These are phyloP conservation scores for Starmerella floricola DNA, from an alignment of 805 yeast species.

Conservation along the genomic window DNA sequence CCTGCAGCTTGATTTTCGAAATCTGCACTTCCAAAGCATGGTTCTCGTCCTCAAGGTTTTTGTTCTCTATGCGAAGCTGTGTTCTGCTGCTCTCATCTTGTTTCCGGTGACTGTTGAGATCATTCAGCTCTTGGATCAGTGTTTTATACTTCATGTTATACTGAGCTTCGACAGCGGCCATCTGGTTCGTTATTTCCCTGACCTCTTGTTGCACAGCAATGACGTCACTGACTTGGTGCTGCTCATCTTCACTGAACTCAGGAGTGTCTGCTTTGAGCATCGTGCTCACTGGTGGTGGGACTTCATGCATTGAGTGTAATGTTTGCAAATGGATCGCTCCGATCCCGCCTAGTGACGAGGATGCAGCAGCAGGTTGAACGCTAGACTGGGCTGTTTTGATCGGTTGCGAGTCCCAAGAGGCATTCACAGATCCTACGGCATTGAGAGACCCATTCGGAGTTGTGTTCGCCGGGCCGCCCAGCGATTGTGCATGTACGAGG, in stretches of 20 bases:
- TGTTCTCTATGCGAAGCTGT: conserved; percentile 29
- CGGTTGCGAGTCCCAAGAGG: too few species aligned
- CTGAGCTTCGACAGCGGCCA: conserved; percentile 7
- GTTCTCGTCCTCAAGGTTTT: conserved; percentile 30
- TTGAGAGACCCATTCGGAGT: too few species aligned
- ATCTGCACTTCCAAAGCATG: conserved; percentile 30
- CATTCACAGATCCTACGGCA: too few species aligned
- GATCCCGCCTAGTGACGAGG: background rate
- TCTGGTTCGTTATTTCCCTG: conserved; percentile 5
- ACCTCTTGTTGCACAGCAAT: conserved; percentile 7
- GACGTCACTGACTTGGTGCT: background rate
- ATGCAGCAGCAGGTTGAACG: background rate
- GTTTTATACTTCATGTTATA: conserved; percentile 25
- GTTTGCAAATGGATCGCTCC: conserved; percentile 3
- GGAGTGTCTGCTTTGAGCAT: conserved; percentile 2
- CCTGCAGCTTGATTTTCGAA: conserved; percentile 25
- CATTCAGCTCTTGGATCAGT: conserved; percentile 28
- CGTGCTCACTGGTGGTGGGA: background rate
- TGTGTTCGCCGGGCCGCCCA: too few species aligned
- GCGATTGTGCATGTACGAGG: background rate
- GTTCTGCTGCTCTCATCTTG: conserved; percentile 25
- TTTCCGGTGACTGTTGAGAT: conserved; percentile 24
- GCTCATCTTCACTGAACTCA: background rate
- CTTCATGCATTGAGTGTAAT: background rate
- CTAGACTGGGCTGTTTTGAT: too few species aligned